A percentile compares a stretch with the other conserved stretches of the same genome.
Conservation (phyloP, 192 early-diverging fungal species). For the Coemansia erecta region DNA sequence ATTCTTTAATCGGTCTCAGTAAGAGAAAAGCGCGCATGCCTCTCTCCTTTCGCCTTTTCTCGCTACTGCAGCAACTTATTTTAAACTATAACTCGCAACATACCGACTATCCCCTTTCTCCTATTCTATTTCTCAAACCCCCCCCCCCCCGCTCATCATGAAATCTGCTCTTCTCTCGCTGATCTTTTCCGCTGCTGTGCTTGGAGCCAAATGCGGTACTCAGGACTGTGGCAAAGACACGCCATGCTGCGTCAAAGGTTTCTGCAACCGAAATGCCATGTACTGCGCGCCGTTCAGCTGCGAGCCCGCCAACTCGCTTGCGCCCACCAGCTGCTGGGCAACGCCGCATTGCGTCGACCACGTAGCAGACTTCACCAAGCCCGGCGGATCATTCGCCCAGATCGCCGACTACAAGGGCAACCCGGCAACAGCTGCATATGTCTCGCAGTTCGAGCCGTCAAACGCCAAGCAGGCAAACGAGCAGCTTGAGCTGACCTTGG, state of each 20-base stretch:
- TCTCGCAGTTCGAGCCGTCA: conserved; percentile 58
- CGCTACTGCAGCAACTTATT: not conserved
- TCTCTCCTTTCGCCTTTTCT: not conserved
- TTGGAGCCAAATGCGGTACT: conserved; percentile 25
- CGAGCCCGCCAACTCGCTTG: conserved; percentile 40
- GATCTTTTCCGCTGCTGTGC: conserved; percentile 3
- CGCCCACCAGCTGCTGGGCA: conserved; percentile 36
- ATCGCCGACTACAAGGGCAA: conserved; percentile 54
- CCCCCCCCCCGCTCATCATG: no score
- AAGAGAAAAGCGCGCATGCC: not conserved
- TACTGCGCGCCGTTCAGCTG: conserved; percentile 50
- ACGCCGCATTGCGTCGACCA: conserved; percentile 46
- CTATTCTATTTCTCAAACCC: not conserved
- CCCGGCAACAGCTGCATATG: conserved; percentile 43
- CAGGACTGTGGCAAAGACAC: conserved; percentile 37
- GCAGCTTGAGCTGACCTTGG: conserved; percentile 47
- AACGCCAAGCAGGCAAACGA: conserved; percentile 48
- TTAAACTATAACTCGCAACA: not conserved
- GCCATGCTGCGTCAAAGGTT: conserved; percentile 55
- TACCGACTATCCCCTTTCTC: not conserved
- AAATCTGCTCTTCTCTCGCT: conserved; percentile 17
- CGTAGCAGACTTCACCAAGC: conserved; percentile 24
- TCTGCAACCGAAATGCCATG: conserved; percentile 43
- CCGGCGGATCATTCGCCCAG: conserved; percentile 22
- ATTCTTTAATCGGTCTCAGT: not conserved